Conservation (phyloP, 2,329 filamentous ascomycete genomes). For the Thelonectria rubi region DNA sequence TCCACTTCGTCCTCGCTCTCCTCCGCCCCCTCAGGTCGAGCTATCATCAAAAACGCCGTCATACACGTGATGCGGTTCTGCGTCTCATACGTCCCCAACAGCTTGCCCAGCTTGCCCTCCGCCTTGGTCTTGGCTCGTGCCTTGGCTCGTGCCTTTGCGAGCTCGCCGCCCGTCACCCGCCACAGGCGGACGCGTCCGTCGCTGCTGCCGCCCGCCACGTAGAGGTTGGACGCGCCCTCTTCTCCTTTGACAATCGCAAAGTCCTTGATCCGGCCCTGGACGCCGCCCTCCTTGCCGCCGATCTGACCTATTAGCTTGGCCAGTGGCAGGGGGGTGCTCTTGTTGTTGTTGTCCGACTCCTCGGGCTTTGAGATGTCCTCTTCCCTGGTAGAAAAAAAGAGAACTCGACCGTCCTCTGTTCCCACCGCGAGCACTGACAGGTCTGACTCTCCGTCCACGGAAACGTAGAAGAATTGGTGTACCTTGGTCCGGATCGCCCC, state of each 20-base stretch:
- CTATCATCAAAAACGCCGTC: conserved; percentile 85
- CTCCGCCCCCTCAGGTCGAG: conserved; percentile 67
- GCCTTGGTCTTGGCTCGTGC: conserved; percentile 39
- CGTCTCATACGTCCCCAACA: conserved; percentile 84
- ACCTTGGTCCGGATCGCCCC: conserved; percentile 78
- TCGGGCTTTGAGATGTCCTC: conserved; percentile 54
- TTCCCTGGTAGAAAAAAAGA: conserved; percentile 79
- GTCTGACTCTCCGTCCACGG: conserved; percentile 53
- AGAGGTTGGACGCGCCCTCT: conserved; percentile 51
- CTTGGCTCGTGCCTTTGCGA: conserved; percentile 44
- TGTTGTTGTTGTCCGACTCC: conserved; percentile 48
- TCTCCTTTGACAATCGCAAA: conserved; percentile 71
- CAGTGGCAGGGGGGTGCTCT: conserved; percentile 55
- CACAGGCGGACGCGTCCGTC: conserved; percentile 87
- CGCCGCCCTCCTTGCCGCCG: conserved; percentile 75
- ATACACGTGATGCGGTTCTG: conserved; percentile 90
- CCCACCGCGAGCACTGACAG: conserved; percentile 74
- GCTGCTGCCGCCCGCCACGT: conserved; percentile 80
- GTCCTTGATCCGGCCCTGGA: conserved; percentile 84
- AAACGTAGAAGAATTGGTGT: conserved; percentile 81
- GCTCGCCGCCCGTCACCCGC: conserved; percentile 61
- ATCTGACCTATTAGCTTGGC: conserved; percentile 79
- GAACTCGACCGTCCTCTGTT: conserved; percentile 87
- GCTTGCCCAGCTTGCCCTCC: conserved; percentile 61
- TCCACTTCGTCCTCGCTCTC: conserved; percentile 64